Percentiles rank a stretch among this genome's conserved stretches.
phyloP scores from a whole-genome alignment of 345 rosid genomes.

The Corymbia maculata region DNA sequence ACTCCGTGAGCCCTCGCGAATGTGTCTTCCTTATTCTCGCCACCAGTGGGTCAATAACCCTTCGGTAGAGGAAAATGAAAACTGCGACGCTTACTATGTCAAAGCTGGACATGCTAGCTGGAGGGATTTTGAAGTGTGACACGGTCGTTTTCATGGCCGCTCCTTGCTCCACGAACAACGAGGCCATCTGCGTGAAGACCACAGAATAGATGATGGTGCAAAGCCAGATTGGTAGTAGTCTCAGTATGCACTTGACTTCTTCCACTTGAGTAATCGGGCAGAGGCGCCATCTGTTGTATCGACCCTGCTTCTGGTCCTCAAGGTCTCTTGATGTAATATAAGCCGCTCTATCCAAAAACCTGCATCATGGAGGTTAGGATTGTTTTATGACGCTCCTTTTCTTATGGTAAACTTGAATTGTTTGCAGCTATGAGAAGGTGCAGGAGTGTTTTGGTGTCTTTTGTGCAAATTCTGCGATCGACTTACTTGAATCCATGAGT shows the following conservation, averaged over 20 bases:
- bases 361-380: not conserved
- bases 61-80: constrained; percentile 80
- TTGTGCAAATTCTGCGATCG: not conserved
- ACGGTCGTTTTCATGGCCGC: constrained; percentile 89
- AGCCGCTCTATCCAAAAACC: constrained; percentile 96
- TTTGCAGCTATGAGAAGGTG: not conserved
- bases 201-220: constrained; percentile 96
- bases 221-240: constrained; percentile 92
- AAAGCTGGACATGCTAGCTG: constrained; percentile 98
- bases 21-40: constrained; percentile 34
- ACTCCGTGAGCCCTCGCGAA: constrained; percentile 67
- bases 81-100: constrained; percentile 86
- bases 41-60: constrained; percentile 72
- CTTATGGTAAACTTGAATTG: not conserved
- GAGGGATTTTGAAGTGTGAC: constrained; percentile 67
- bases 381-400: not conserved
- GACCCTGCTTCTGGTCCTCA: constrained; percentile 50
- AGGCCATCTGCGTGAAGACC: constrained; percentile 98
- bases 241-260: constrained; percentile 94
- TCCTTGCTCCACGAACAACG: constrained; percentile 97
- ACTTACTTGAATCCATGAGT: constrained; percentile 86
- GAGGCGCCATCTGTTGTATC: constrained; percentile 53
- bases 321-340: constrained; percentile 51
- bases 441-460: not conserved
- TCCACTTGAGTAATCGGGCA: constrained; percentile 95